These are phyloP conservation scores for Calocybe cyanea DNA, from an alignment of 768 basidiomycete species.

Conservation along the genomic window DNA sequence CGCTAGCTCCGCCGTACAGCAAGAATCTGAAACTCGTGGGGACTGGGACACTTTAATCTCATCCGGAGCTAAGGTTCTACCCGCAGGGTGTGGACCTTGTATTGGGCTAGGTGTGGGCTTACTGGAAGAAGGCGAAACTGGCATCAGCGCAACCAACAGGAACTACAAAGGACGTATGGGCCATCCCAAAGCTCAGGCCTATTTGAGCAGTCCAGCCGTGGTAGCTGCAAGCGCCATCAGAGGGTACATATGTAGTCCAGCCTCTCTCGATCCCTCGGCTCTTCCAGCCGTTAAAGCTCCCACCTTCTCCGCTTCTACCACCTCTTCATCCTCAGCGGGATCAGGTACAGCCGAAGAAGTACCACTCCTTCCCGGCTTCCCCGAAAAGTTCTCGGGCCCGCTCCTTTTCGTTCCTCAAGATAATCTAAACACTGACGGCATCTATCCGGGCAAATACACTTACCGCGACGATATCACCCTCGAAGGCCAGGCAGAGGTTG, in stretches of 20 bases:
- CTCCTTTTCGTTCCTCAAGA: slow-evolving; percentile 95
- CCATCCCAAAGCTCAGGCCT: slow-evolving; percentile 89
- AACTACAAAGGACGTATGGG: slow-evolving; percentile 99
- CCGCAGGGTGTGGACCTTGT: slow-evolving; percentile 96
- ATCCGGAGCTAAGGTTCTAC: slow-evolving; percentile 90
- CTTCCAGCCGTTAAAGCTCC: slow-evolving; percentile 53
- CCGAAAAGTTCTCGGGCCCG: slow-evolving; percentile 73
- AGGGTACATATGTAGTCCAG: slow-evolving; percentile 86
- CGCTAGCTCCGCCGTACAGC: slow-evolving; percentile 88
- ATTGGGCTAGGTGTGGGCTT: slow-evolving; percentile 94
- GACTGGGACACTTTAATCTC: slow-evolving; percentile 85
- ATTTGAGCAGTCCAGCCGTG: slow-evolving; percentile 94
- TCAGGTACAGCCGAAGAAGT: slow-evolving; percentile 41
- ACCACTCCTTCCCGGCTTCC: slow-evolving; percentile 78
- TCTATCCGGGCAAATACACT: slow-evolving; percentile 98
- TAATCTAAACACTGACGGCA: slow-evolving; percentile 96
- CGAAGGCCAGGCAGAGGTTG: slow-evolving; percentile 88
- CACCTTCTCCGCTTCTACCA: slow-evolving; percentile 48
- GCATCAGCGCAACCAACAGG: slow-evolving; percentile 97
- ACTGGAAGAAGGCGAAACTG: slow-evolving; percentile 90
- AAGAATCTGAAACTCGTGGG: slow-evolving; percentile 79
- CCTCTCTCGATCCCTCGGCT: slow-evolving; percentile 49
- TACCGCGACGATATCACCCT: slow-evolving; percentile 99
- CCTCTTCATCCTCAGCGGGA: slow-evolving; percentile 25
- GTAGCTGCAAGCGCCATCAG: slow-evolving; percentile 94